Percentiles rank a stretch among this genome's conserved stretches.
phyloP scores from a whole-genome alignment of 495 filamentous ascomycete species.

The Tetracladium setigerum region DNA sequence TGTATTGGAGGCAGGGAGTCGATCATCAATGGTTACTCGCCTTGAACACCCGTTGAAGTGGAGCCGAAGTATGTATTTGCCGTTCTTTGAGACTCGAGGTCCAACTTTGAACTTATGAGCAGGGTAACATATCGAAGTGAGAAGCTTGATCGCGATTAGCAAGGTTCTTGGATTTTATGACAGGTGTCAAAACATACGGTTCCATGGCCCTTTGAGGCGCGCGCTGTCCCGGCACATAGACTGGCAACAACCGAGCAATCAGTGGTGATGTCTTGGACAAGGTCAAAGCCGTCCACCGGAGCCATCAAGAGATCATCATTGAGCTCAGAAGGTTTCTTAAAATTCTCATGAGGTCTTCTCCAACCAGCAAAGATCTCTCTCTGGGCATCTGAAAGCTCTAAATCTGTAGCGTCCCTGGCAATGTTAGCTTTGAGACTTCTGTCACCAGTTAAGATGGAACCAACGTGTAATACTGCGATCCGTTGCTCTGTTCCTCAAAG shows the following conservation, averaged over 20 bases:
- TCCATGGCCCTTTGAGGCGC: conserved; percentile 50
- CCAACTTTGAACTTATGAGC: conserved; percentile 46
- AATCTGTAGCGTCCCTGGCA: conserved; percentile 57
- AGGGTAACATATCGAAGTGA: conserved; percentile 66
- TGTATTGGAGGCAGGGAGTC: conserved; percentile 73
- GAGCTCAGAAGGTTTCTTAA: neutral
- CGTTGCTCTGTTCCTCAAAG: conserved; percentile 15
- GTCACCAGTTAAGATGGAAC: conserved; percentile 6
- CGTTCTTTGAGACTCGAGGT: conserved; percentile 60
- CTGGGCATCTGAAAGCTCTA: conserved; percentile 65
- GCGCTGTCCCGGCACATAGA: conserved; percentile 73
- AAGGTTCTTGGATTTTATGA: neutral
- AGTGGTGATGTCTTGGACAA: conserved; percentile 88
- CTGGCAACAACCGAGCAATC: conserved; percentile 98
- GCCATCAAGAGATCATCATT: conserved; percentile 40
- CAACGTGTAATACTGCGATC: conserved; percentile 20
- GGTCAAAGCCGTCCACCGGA: conserved; percentile 50
- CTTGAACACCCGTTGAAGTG: conserved; percentile 93
- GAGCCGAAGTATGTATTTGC: conserved; percentile 86
- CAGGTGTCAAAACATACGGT: conserved; percentile 35
- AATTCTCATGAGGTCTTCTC: conserved; percentile 62
- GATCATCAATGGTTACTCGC: conserved; percentile 83
- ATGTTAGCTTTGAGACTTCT: conserved; percentile 1
- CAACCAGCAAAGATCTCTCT: conserved; percentile 67
- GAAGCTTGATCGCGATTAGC: conserved; percentile 39